Evolutionary conservation across 1,284 basidiomycete genomes (phyloP).

Genomic region (Phenoliferia sp.): DNA sequence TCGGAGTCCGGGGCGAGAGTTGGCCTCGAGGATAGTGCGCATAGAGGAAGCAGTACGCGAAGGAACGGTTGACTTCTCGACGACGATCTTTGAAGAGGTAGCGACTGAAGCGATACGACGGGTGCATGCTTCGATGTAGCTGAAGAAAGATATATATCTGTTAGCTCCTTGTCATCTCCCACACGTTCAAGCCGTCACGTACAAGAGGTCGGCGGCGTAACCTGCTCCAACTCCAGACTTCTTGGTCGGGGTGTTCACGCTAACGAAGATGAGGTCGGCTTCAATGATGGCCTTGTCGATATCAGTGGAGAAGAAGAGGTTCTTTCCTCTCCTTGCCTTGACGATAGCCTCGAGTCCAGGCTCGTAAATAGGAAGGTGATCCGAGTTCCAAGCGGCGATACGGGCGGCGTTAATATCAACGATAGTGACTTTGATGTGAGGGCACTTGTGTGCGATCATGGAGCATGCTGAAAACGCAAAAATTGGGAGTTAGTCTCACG

Average conservation of each 20-base stretch:
- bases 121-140: constrained; percentile 93
- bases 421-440: constrained; percentile 90
- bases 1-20: constrained; percentile 81
- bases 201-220: constrained; percentile 97
- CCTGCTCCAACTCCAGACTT: constrained; percentile 95
- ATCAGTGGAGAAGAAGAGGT: constrained; percentile 95
- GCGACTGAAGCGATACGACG: constrained; percentile 91
- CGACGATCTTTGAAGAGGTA: constrained; percentile 90
- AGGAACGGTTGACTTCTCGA: constrained; percentile 98
- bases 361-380: constrained; percentile 78
- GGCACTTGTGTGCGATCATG: constrained; percentile 73
- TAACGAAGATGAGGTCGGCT: constrained; percentile 68
- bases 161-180: not conserved
- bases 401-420: constrained; percentile 94
- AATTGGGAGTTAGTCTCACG: too few species aligned
- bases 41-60: constrained; percentile 98
- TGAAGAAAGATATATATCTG: constrained; percentile 40
- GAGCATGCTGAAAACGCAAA: constrained; percentile 34
- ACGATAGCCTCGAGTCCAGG: constrained; percentile 95
- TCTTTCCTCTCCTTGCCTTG: constrained; percentile 77
- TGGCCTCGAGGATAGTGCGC: constrained; percentile 97
- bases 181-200: not conserved
- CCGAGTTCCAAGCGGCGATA: constrained; percentile 90
- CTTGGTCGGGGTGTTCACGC: constrained; percentile 95
- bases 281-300: constrained; percentile 89